A percentile compares a stretch with the other conserved stretches of the same genome.
These are phyloP conservation scores for Chalaropsis thielavioides DNA, from an alignment of 2,329 filamentous ascomycete species.

Conservation along the genomic window DNA sequence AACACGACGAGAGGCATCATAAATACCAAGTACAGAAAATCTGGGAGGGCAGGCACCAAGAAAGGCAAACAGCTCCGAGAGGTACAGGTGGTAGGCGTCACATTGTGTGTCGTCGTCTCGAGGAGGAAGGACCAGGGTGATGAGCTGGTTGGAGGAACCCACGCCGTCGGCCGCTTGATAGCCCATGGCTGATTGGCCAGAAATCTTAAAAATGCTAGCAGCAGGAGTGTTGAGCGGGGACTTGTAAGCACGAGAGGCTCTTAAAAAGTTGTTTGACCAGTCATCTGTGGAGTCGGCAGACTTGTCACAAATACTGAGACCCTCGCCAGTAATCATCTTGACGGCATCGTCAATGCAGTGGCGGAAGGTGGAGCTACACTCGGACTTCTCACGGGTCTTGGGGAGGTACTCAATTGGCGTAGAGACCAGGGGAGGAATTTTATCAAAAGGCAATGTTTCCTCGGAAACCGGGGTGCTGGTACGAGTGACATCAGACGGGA, in stretches of 20 bases:
- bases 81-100: constrained; percentile 15
- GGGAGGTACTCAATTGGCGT: constrained; percentile 13
- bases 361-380: constrained; percentile 17
- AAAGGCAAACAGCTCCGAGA: constrained; percentile 14
- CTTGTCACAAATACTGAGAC: constrained; percentile 5
- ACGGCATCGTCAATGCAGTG: constrained; percentile 17
- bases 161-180: background rate
- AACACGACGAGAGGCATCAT: constrained; percentile 16
- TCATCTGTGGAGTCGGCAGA: background rate
- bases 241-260: constrained; percentile 7
- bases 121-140: constrained; percentile 16
- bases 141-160: constrained; percentile 1
- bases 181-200: background rate
- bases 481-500: background rate
- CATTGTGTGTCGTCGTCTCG: constrained; percentile 12
- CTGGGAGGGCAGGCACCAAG: constrained; percentile 11
- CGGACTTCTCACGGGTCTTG: constrained; percentile 15
- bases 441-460: constrained; percentile 2
- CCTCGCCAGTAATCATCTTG: constrained; percentile 16
- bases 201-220: constrained; percentile 11
- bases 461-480: background rate
- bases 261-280: background rate
- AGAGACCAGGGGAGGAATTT: background rate
- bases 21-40: constrained; percentile 16
- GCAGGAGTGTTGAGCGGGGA: constrained; percentile 10